phyloP scores from a whole-genome alignment of 495 filamentous ascomycete genomes.

The Bathelium albidoporum region DNA sequence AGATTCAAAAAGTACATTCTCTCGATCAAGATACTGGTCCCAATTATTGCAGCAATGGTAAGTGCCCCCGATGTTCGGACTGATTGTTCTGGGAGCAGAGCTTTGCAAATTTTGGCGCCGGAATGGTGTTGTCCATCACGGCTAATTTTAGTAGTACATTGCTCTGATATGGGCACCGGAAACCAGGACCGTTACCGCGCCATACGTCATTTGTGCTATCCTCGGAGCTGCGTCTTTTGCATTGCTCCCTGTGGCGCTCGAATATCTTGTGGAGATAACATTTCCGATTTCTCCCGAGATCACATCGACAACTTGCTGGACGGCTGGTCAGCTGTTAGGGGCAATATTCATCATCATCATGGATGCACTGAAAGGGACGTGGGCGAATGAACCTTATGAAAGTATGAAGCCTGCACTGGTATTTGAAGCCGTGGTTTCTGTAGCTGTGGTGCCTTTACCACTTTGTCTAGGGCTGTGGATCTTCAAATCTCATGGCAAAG shows the following conservation, averaged over 20 bases:
- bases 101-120: not conserved
- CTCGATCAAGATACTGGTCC: constrained; percentile 64
- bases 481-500: not conserved
- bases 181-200: constrained; percentile 55
- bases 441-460: constrained; percentile 55
- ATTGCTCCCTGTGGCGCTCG: constrained; percentile 73
- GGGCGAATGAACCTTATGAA: constrained; percentile 46
- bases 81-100: not conserved
- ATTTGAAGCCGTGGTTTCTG: constrained; percentile 62
- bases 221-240: constrained; percentile 74
- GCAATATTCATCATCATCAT: constrained; percentile 74
- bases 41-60: constrained; percentile 51
- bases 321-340: constrained; percentile 67
- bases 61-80: not conserved
- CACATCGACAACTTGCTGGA: constrained; percentile 73
- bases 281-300: constrained; percentile 84
- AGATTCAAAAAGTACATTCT: constrained; percentile 68
- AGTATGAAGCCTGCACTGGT: constrained; percentile 68
- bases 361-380: constrained; percentile 56
- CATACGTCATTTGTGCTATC: constrained; percentile 56
- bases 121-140: no score
- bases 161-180: constrained; percentile 70
- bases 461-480: constrained; percentile 51
- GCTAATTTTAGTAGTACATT: constrained; percentile 45
- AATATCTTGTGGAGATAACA: constrained; percentile 77